Base-by-base conservation (phyloP, 352 stramenopile genomes). In the Phytopythium ostracodes region DNA sequence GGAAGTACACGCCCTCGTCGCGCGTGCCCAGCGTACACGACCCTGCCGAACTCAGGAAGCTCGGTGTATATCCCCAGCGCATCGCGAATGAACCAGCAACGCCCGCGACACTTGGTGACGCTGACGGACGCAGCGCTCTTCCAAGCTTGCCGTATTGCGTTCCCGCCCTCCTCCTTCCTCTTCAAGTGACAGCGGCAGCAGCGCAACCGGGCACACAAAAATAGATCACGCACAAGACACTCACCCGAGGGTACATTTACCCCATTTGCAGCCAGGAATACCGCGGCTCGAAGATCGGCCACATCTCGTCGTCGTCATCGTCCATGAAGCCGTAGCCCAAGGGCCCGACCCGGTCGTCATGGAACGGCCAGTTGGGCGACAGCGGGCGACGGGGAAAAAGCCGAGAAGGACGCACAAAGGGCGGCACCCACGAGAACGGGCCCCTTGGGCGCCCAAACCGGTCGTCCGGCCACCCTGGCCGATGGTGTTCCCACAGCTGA, bases 1-100 rank as follows among this genome's bases (percentile, higher is more conserved):
- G 65, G 40, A 62, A 66, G 24, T 47, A 62, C 11, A 55, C 24
- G 40, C 66, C 67, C 56, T 72, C 58, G 33, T 72, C 58, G 5
- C 60, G 57, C 9, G 52, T 62, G 44, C 36, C 52, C 8, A 75
- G 63, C 60, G 54, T 50, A 27, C 59, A 66, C 35, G 69, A 25
- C 27, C 55, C 55, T 17, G 35, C 38, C 6, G 53, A 49, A 40
- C 40, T 60, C 38, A 60, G 25, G 12, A 60, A 60, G 20, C 40
- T 52, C 1, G 55, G 55, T 1, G 22, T 52, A 11, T 40, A 22
- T 14, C 55, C 55, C 55, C 55, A 60, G 10, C 40, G 38, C 55
- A 60, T 60, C 25, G 18, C 20, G 22, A 59, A 12, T 33, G 7
- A 20, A 27, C 50, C 20, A 12, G 5, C 22, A 15, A 36, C 50